Evolutionary conservation across 805 yeast genomes (phyloP).

Genomic region (Cyberlindnera mississippiensis): DNA sequence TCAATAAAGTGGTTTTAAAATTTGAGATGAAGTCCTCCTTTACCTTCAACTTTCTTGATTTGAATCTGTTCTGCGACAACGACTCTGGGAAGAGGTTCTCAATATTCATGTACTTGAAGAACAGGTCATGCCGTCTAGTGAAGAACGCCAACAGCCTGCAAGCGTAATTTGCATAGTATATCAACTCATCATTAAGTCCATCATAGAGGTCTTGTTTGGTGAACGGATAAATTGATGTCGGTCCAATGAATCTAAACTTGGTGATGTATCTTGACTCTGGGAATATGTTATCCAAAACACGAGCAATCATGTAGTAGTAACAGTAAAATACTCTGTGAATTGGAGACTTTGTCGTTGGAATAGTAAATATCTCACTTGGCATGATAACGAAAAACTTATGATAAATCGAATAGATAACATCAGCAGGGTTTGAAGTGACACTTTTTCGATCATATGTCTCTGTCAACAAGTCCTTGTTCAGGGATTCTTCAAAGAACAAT

Average conservation of each 20-base stretch:
- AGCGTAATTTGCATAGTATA: slow-evolving; percentile 16
- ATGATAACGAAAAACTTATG: slow-evolving; percentile 16
- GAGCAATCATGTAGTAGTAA: slow-evolving; percentile 12
- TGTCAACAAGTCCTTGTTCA: slow-evolving; percentile 3
- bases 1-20: slow-evolving; percentile 15
- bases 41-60: slow-evolving; percentile 20
- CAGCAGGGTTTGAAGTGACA: slow-evolving; percentile 19
- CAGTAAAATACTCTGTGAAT: slow-evolving; percentile 20
- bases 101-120: slow-evolving; percentile 22
- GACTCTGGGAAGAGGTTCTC: slow-evolving; percentile 20
- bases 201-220: slow-evolving; percentile 7
- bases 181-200: slow-evolving; percentile 10
- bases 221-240: slow-evolving; percentile 22
- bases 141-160: slow-evolving; percentile 20
- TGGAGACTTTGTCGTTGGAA: slow-evolving; percentile 8
- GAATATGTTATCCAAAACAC: slow-evolving; percentile 24
- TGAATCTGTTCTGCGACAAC: slow-evolving; percentile 16
- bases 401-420: slow-evolving; percentile 12
- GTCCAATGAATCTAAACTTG: slow-evolving; percentile 25
- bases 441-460: slow-evolving; percentile 3
- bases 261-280: slow-evolving; percentile 23
- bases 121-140: slow-evolving; percentile 22
- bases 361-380: slow-evolving; percentile 20
- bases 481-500: slow-evolving; percentile 7
- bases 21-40: slow-evolving; percentile 15